Percentiles rank a stretch among this genome's conserved stretches.
Evolutionary conservation across 1,139 yeast species (phyloP).

Genomic region (Yamadazyma songkhlaensis): DNA sequence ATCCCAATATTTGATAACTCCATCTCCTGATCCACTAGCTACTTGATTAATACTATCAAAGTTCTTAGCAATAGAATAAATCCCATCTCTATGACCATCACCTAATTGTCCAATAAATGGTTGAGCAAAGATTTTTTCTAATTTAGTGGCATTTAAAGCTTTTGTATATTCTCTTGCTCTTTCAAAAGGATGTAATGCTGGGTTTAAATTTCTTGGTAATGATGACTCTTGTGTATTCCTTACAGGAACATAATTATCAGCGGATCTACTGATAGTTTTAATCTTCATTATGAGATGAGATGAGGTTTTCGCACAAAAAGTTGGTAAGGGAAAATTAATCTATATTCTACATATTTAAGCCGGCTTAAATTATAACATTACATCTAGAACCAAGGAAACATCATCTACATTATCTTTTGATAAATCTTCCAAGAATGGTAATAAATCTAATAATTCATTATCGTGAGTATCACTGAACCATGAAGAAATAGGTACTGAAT

Average conservation of each 20-base stretch:
- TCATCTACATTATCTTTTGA: slow-evolving; percentile 70
- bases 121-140: slow-evolving; percentile 96
- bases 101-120: slow-evolving; percentile 97
- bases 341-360: slow-evolving; percentile 10
- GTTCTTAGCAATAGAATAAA: slow-evolving; percentile 85
- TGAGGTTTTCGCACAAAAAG: slow-evolving; percentile 1
- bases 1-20: slow-evolving; percentile 93
- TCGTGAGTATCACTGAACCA: slow-evolving; percentile 99
- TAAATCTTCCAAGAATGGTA: slow-evolving; percentile 87
- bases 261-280: slow-evolving; percentile 80
- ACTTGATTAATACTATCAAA: slow-evolving; percentile 65
- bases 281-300: slow-evolving; percentile 12
- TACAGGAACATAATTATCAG: slow-evolving; percentile 90
- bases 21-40: slow-evolving; percentile 95
- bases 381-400: slow-evolving; percentile 81
- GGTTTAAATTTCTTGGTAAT: slow-evolving; percentile 85
- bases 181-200: slow-evolving; percentile 95
- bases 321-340: neutral
- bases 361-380: slow-evolving; percentile 24
- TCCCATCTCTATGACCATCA: slow-evolving; percentile 92
- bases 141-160: slow-evolving; percentile 90
- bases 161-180: slow-evolving; percentile 94
- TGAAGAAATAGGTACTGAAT: slow-evolving; percentile 95
- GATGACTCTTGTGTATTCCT: slow-evolving; percentile 86
- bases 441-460: slow-evolving; percentile 85